phyloP scores from a whole-genome alignment of 257 asterid genomes.

The Solanum boliviense region DNA sequence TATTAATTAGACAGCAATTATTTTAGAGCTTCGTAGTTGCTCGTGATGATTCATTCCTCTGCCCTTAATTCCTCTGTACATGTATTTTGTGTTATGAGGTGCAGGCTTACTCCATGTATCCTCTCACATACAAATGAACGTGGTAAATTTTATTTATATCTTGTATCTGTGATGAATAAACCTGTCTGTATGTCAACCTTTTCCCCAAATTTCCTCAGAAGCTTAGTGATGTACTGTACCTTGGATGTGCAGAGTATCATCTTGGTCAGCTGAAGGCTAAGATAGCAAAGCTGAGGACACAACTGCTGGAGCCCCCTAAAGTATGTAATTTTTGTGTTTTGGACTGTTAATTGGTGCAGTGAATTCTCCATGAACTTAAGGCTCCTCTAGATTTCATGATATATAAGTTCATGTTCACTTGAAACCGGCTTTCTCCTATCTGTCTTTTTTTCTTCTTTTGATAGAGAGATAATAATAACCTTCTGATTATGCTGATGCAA shows the following conservation, averaged over 20 bases:
- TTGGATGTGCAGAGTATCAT: slow-evolving; percentile 60
- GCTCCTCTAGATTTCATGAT: neutral
- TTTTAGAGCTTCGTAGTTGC: neutral
- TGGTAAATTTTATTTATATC: neutral
- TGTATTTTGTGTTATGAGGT: neutral
- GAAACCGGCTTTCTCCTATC: neutral
- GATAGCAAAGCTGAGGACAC: slow-evolving; percentile 97
- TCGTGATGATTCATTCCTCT: neutral
- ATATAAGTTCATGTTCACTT: neutral
- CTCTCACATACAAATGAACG: neutral
- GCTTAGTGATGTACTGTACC: neutral
- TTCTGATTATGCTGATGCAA: neutral
- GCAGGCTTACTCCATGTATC: neutral
- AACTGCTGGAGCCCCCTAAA: slow-evolving; percentile 93
- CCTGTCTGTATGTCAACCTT: neutral
- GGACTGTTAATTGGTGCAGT: neutral
- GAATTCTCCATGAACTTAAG: neutral
- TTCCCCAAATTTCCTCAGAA: neutral
- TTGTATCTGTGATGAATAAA: neutral
- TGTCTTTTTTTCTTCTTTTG: neutral
- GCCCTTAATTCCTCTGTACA: neutral
- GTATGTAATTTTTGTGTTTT: slow-evolving; percentile 21
- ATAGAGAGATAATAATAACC: neutral
- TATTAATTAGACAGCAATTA: neutral
- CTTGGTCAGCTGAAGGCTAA: slow-evolving; percentile 98